Conservation (phyloP, 768 basidiomycete species). For the Cantharellus cinnabarinus region DNA sequence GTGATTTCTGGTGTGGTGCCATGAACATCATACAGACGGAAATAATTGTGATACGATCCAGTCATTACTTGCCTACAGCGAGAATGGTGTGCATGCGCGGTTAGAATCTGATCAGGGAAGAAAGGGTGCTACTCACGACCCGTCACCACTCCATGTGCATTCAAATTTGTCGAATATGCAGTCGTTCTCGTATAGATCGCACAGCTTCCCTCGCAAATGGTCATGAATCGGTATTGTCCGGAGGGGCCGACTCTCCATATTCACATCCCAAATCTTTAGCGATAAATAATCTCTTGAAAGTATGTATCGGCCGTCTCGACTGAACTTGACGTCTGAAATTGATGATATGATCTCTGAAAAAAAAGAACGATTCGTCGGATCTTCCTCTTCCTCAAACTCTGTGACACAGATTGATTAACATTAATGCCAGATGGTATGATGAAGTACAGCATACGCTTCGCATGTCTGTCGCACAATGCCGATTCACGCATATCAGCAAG, state of each 20-base stretch:
- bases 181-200: slow-evolving; percentile 97
- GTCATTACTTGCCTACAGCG: slow-evolving; percentile 71
- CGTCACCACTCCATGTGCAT: slow-evolving; percentile 94
- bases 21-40: slow-evolving; percentile 96
- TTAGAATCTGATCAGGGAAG: slow-evolving; percentile 6
- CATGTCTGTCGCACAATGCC: slow-evolving; percentile 85
- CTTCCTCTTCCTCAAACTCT: slow-evolving; percentile 99
- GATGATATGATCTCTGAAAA: slow-evolving; percentile 99
- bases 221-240: slow-evolving; percentile 99
- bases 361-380: slow-evolving; percentile 91
- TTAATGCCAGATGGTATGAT: not conserved
- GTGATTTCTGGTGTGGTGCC: slow-evolving; percentile 47
- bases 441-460: slow-evolving; percentile 54
- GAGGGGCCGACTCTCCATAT: slow-evolving; percentile 91
- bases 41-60: slow-evolving; percentile 99
- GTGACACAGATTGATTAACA: slow-evolving; percentile 8
- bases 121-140: slow-evolving; percentile 34
- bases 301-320: slow-evolving; percentile 90
- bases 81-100: not conserved
- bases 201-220: slow-evolving; percentile 89
- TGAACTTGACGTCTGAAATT: slow-evolving; percentile 99
- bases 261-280: slow-evolving; percentile 98
- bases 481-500: slow-evolving; percentile 98
- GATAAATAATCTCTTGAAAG: slow-evolving; percentile 93
- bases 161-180: slow-evolving; percentile 99